These are phyloP conservation scores for Leishmania gerbilli DNA, from an alignment of 208 protist genomes.

Conservation along the genomic window DNA sequence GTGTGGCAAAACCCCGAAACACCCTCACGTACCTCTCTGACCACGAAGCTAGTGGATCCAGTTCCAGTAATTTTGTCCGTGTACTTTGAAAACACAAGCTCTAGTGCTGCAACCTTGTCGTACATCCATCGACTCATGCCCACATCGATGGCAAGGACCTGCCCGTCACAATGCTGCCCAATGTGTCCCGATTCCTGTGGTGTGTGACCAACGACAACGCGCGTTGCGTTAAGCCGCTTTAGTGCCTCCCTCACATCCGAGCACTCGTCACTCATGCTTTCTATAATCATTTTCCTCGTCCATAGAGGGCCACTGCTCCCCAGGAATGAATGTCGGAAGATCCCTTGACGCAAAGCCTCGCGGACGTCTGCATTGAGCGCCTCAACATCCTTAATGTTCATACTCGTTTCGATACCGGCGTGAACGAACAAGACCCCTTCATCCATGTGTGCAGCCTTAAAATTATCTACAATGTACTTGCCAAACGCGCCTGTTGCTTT, in stretches of 20 bases:
- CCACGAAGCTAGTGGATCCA: conserved; percentile 19
- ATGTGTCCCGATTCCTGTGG: conserved; percentile 56
- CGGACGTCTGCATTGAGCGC: conserved; percentile 51
- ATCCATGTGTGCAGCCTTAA: conserved; percentile 52
- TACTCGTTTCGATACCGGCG: conserved; percentile 49
- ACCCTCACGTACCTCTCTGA: conserved; percentile 34
- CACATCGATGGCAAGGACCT: conserved; percentile 72
- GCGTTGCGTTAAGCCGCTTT: conserved; percentile 32
- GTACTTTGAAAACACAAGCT: conserved; percentile 50
- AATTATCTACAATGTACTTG: conserved; percentile 66
- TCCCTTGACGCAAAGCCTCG: conserved; percentile 34
- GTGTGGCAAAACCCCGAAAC: neutral
- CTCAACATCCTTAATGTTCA: conserved; percentile 29
- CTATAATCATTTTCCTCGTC: conserved; percentile 70
- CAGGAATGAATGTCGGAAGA: conserved; percentile 40
- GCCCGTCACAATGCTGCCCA: conserved; percentile 58
- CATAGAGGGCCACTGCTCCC: conserved; percentile 66
- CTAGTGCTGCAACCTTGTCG: conserved; percentile 57
- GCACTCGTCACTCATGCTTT: conserved; percentile 58
- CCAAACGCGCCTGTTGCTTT: conserved; percentile 49
- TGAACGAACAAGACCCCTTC: conserved; percentile 70
- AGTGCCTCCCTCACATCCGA: conserved; percentile 37
- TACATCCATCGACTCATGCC: conserved; percentile 81
- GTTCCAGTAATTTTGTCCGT: conserved; percentile 11
- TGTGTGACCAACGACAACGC: conserved; percentile 84